Evolutionary conservation across 108 stramenopile genomes (phyloP), one percentile per base, ranked within the genome.

Genomic region (Fragilariopsis cylindrus): DNA sequence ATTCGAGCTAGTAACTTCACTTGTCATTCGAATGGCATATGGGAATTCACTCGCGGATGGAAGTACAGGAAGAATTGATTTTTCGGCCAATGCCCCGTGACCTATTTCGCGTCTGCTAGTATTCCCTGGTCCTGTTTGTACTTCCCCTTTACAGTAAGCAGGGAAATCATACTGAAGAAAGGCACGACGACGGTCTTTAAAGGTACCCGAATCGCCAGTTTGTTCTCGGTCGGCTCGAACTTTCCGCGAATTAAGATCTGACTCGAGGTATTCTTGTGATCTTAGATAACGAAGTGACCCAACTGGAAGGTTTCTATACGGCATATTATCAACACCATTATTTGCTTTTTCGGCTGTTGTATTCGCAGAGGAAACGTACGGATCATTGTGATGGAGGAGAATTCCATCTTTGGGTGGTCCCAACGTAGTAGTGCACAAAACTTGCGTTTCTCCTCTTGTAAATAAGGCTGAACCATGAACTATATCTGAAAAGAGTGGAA

Each of bases 91-190:
- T 87, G 96, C 54, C 84, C 96, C 79, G 73, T 80, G 77, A 5
- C 81, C 80, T 60, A 83, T 81, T 58, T 76, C 87, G 42, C 96
- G 80, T 5, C 96, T 83, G 72, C 90, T 95, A 4, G 76, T 52
- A 9, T 76, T 79, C 7, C 72, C 60, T n/a, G 75, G 71, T 68
- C 78, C 86, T 30, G 82, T 64, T 57, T 72, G 77, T 16, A 85
- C 73, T 52, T 79, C 81, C 7, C 91, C 92, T 6, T 81, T 90
- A 56, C 84, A 84, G 71, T 82, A 94, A 13, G 88, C 76, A 9
- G 96, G 94, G 70, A 97, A 97, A 69, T 97, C 96, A 68, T 97
- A 97, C 69, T 95, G 94, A 3, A 97, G 74, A 62, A 90, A 90
- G 49, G 78, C 77, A 39, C 89, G 73, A 54, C 73, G 78, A 3